A percentile compares a stretch with the other conserved stretches of the same genome.
Conservation (phyloP, 345 rosid species). For the Pistacia integerrima region DNA sequence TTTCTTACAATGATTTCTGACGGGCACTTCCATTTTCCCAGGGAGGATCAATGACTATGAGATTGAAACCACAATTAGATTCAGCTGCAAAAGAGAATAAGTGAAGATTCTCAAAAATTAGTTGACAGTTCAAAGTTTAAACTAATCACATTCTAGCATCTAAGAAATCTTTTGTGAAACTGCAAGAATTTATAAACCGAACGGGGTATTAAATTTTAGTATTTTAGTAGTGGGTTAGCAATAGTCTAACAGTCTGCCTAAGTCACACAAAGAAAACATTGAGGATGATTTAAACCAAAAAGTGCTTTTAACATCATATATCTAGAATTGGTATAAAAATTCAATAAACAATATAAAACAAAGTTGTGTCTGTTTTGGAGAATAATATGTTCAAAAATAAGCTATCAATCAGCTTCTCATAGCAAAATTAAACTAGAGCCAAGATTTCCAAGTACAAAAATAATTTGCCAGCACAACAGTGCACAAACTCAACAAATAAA, state of each 20-base stretch:
- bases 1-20: conserved; percentile 68
- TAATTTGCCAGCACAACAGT: neutral
- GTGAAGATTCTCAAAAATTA: conserved; percentile 1
- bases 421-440: neutral
- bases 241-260: neutral
- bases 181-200: neutral
- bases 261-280: neutral
- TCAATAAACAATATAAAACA: neutral
- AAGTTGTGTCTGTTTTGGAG: neutral
- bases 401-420: conserved; percentile 7
- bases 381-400: neutral
- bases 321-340: neutral
- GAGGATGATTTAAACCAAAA: neutral
- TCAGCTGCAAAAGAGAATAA: conserved; percentile 50
- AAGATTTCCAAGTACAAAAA: neutral
- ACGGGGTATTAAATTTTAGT: neutral
- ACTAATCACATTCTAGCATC: neutral
- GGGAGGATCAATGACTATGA: conserved; percentile 86
- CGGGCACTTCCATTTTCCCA: conserved; percentile 94
- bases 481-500: neutral
- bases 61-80: conserved; percentile 57
- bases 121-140: neutral
- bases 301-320: neutral
- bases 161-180: neutral
- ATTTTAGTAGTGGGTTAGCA: neutral